phyloP scores from a whole-genome alignment of 202 grass and related monocot species.

The Panicum virgatum region DNA sequence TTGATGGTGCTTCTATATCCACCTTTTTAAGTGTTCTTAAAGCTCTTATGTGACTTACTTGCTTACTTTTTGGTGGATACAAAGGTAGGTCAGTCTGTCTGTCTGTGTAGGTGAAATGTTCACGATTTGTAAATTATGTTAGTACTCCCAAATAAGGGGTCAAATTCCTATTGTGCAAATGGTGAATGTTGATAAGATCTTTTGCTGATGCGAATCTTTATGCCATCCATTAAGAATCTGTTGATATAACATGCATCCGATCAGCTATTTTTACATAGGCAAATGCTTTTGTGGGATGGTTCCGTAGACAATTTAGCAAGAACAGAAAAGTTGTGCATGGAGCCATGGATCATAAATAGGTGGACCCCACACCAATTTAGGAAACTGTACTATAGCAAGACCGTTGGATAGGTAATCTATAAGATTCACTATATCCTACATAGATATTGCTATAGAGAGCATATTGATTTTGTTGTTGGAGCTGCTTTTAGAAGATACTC shows the following conservation, averaged over 20 bases:
- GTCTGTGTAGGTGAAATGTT: neutral
- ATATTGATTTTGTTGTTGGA: too few relatives aligned
- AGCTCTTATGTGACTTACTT: neutral
- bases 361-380: too few relatives aligned
- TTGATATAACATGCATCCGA: neutral
- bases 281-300: neutral
- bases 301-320: neutral
- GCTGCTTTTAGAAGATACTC: too few relatives aligned
- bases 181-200: neutral
- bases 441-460: too few relatives aligned
- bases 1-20: neutral
- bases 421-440: too few relatives aligned
- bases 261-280: neutral
- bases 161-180: neutral
- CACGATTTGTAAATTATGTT: neutral
- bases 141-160: slow-evolving; percentile 14
- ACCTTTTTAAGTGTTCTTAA: neutral
- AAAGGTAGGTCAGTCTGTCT: neutral
- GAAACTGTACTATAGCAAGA: too few relatives aligned
- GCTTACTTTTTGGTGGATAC: neutral
- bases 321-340: neutral
- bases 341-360: too few relatives aligned
- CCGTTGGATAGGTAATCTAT: too few relatives aligned
- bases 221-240: neutral
- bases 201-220: neutral